Evolutionary conservation across 768 basidiomycete genomes (phyloP), one percentile per base, ranked within the genome.

Genomic region (Clavaria fumosa): DNA sequence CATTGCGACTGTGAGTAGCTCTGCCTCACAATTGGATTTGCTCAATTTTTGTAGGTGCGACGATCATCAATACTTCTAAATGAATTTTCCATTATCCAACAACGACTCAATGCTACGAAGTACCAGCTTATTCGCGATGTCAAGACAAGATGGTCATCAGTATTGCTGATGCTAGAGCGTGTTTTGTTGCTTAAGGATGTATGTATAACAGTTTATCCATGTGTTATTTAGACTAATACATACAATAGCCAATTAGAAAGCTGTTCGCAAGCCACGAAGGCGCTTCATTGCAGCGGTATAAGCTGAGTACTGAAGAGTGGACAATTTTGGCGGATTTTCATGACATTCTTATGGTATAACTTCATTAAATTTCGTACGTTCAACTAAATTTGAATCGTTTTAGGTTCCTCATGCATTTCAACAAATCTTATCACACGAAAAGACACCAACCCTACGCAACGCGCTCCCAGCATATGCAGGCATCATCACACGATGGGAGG

Each of bases 391-490:
- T 11, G 4, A 7, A 21, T 20, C 39, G 9, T n/a, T n/a, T n/a
- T 21, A 59, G 56, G 50, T 54, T 1, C 58, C 55, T 1, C 46
- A 53, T 45, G 52, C 52, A 4, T 57, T 58, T 33, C 56, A 58
- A 40, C 54, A 59, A 30, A 31, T 34, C 10, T 43, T 59, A 6
- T 56, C 51, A 3, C 39, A 42, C n/a, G 51, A 59, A 23, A 50
- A 52, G 35, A 59, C 50, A 0, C 57, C 53, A 2, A 54, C 52
- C 1, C 42, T 57, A 1, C 46, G 49, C 10, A 26, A 51, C 28
- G 50, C 53, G 4, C 31, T 59, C 17, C 54, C 52, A 5, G 42
- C 47, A 7, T 59, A 55, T 38, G 36, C 50, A 4, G 39, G 44
- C 3, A 47, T 58, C 39, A 44, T 52, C 10, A 28, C 18, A 2